A percentile compares a stretch with the other conserved stretches of the same genome.
These are phyloP conservation scores for Candida loeiensis DNA, from an alignment of 805 yeast genomes.

Conservation along the genomic window DNA sequence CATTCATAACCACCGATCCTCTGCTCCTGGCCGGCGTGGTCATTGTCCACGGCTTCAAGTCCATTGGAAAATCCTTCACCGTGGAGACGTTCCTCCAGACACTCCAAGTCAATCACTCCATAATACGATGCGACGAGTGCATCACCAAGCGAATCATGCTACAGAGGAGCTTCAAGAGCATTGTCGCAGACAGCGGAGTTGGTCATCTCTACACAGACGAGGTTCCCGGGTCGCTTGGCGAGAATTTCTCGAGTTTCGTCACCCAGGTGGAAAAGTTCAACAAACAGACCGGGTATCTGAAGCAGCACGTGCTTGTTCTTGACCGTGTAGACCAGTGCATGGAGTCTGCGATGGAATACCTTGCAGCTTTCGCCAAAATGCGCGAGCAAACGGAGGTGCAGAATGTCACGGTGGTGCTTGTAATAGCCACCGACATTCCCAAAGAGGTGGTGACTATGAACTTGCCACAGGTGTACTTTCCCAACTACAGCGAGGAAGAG, in stretches of 20 bases:
- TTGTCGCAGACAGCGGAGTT: constrained; percentile 35
- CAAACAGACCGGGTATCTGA: constrained; percentile 24
- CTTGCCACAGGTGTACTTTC: constrained; percentile 41
- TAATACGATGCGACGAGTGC: constrained; percentile 45
- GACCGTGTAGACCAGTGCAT: constrained; percentile 47
- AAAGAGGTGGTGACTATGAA: constrained; percentile 33
- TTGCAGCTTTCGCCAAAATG: constrained; percentile 38
- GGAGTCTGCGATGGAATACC: constrained; percentile 40
- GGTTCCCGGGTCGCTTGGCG: constrained; percentile 28
- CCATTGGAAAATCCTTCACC: constrained; percentile 47
- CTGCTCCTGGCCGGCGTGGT: constrained; percentile 31
- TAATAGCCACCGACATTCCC: constrained; percentile 40
- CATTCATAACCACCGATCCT: constrained; percentile 29
- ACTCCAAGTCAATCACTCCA: constrained; percentile 24
- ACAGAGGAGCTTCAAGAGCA: constrained; percentile 37
- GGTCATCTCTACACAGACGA: constrained; percentile 15
- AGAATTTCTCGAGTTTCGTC: constrained; percentile 38
- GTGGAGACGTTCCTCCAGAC: constrained; percentile 28
- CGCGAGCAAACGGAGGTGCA: constrained; percentile 37
- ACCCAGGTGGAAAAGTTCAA: constrained; percentile 40
- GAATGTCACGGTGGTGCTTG: constrained; percentile 37
- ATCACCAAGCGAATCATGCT: constrained; percentile 39
- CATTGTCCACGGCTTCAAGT: constrained; percentile 46
- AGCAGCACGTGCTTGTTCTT: constrained; percentile 42
- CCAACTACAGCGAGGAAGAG: constrained; percentile 35